Base-by-base conservation (phyloP, 345 rosid species). In the Boechera divaricarpa region DNA sequence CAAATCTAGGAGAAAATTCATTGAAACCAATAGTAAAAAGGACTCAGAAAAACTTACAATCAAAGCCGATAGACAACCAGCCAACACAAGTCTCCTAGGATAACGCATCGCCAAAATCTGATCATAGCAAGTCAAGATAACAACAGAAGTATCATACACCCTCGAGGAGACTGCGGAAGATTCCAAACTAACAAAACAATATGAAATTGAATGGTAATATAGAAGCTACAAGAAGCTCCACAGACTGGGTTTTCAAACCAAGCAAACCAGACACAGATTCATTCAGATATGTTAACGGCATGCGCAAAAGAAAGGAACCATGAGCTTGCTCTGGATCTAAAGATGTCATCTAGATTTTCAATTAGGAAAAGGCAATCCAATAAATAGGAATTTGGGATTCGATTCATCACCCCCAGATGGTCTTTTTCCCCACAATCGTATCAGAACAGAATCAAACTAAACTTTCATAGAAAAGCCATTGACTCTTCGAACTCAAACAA, bases 21-120 rank as follows among this genome's bases (percentile, higher is more conserved):
- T 1, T 45, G 6, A 51, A 59, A 26, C 65, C 6, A 13, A 33
- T 16, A 71, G 26, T 45, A 12, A 36, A 24, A 55, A 69, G 35
- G 10, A 47, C 6, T 15, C 4, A 64, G 32, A 65, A 10, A 51
- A 62, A 77, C 98, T 87, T 82, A 92, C 98, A 55, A 86, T 81
- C 78, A 91, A 26, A 57, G 99, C 88, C 41, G 86, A 83, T 49
- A 94, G 67, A 86, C 97, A 94, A 75, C 98, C 98, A 62, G 90
- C 77, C 85, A 95, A 87, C 77, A 95, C 99, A 77, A 92, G 89
- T 82, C 96, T 88, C 84, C 97, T 88, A 2, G 97, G 98, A 72
- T 95, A 96, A 53, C 98, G 95, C 98, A 95, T 95, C 33, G 99
- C 99, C 89, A 92, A 80, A 83, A 95, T 92, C 99, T 95, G 73